Evolutionary conservation across 257 asterid species (phyloP).

Genomic region (Solanum appendiculatum): DNA sequence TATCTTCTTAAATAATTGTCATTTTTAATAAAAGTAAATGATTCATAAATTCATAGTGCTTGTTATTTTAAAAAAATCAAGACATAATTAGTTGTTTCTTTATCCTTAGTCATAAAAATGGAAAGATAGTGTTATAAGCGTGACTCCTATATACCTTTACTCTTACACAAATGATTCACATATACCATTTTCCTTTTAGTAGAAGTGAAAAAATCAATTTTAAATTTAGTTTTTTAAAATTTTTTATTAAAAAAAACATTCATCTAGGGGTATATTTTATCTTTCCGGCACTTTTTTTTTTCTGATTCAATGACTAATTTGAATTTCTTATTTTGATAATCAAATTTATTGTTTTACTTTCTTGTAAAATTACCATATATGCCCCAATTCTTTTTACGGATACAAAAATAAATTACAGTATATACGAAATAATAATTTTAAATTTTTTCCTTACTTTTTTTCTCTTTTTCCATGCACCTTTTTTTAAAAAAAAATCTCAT

Average conservation of each 20-base stretch:
- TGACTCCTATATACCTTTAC: accelerated
- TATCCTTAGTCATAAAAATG: no score
- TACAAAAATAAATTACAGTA: background rate
- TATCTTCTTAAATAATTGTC: no score
- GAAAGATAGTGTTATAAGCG: background rate
- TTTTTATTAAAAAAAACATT: background rate
- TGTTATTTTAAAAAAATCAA: no score
- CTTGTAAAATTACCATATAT: background rate
- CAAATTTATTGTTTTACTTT: background rate
- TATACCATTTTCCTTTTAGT: no score
- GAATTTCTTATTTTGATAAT: no score
- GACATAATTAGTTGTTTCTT: no score
- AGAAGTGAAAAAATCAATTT: background rate
- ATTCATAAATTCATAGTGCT: no score
- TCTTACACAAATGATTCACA: background rate
- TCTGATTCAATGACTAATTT: no score
- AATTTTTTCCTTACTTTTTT: background rate
- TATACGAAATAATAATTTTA: no score
- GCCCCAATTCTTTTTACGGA: background rate
- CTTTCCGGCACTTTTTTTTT: background rate
- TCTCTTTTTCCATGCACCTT: background rate
- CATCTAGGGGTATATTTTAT: background rate
- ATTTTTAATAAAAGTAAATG: no score
- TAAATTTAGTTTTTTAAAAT: no score
- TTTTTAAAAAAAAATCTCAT: background rate